These are phyloP conservation scores for Hypoxylon sp. DNA, from an alignment of 2,329 filamentous ascomycete genomes.

Conservation along the genomic window DNA sequence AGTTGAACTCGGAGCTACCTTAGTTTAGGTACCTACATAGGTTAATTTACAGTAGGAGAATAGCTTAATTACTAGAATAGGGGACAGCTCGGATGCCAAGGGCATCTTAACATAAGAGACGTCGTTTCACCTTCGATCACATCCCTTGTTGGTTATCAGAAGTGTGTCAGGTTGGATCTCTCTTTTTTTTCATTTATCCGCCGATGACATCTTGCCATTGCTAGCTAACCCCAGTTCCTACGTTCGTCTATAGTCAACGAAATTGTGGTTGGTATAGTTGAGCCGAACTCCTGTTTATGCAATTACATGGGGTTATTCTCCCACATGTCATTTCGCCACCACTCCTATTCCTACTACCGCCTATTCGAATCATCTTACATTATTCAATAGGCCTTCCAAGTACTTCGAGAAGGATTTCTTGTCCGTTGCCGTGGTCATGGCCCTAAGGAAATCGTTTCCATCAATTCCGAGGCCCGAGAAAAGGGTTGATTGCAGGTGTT, in stretches of 20 bases:
- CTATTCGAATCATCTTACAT: constrained; percentile 38
- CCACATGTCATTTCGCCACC: constrained; percentile 24
- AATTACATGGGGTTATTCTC: constrained; percentile 41
- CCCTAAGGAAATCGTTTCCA: constrained; percentile 70
- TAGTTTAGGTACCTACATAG: background rate
- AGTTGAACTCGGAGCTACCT: background rate
- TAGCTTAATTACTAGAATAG: background rate
- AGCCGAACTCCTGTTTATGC: constrained; percentile 51
- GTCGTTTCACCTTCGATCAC: background rate
- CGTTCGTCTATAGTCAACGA: constrained; percentile 47
- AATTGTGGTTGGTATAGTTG: constrained; percentile 48
- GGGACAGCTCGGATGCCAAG: background rate
- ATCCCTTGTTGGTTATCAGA: background rate
- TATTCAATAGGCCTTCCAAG: constrained; percentile 69
- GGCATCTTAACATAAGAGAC: background rate
- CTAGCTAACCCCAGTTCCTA: constrained; percentile 39
- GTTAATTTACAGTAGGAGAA: background rate
- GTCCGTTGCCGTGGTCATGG: constrained; percentile 70
- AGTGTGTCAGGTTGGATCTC: background rate
- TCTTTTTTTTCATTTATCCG: constrained; percentile 20
- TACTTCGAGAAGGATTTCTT: constrained; percentile 75
- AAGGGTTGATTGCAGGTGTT: constrained; percentile 73
- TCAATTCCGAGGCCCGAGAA: constrained; percentile 75
- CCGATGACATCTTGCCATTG: constrained; percentile 30
- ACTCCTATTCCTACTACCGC: background rate